A percentile compares a stretch with the other conserved stretches of the same genome.
These are phyloP conservation scores for Malassezia furfur DNA, from an alignment of 1,284 basidiomycete species.

Conservation along the genomic window DNA sequence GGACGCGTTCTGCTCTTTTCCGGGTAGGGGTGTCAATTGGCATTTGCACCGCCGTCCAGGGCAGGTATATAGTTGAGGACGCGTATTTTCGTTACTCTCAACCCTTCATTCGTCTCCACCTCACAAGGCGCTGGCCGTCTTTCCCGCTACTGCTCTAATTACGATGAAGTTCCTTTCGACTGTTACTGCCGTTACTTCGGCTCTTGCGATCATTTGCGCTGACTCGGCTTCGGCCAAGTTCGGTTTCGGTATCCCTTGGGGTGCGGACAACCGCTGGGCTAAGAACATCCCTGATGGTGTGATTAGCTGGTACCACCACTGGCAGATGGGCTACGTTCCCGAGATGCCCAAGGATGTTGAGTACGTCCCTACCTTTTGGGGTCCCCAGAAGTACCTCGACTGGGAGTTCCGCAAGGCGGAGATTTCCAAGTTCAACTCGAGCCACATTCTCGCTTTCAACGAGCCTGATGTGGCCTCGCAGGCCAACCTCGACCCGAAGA, in stretches of 20 bases:
- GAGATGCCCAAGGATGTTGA: conserved; percentile 25
- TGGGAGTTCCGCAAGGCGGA: conserved; percentile 32
- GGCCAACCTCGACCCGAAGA: conserved; percentile 24
- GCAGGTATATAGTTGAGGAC: not conserved
- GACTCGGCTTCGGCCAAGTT: conserved; percentile 12
- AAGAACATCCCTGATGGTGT: conserved; percentile 25
- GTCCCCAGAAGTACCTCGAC: conserved; percentile 22
- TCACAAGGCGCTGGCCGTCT: conserved; percentile 12
- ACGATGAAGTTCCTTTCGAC: conserved; percentile 23
- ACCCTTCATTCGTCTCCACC: not conserved
- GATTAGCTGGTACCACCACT: conserved; percentile 43
- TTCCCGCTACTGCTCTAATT: not conserved
- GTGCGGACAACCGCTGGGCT: conserved; percentile 33
- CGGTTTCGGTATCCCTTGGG: conserved; percentile 36
- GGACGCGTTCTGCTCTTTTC: not conserved
- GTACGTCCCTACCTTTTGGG: conserved; percentile 43
- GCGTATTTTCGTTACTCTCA: not conserved
- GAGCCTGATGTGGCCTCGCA: conserved; percentile 41
- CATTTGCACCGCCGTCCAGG: not conserved
- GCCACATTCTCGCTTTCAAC: conserved; percentile 34
- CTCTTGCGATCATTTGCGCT: conserved; percentile 11
- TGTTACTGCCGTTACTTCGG: conserved; percentile 15
- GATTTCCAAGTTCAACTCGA: conserved; percentile 20
- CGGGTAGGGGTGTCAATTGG: not conserved
- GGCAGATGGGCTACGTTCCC: conserved; percentile 31